A percentile compares a stretch with the other conserved stretches of the same genome.
phyloP scores from a whole-genome alignment of 345 rosid species.

The Gossypium arboreum region DNA sequence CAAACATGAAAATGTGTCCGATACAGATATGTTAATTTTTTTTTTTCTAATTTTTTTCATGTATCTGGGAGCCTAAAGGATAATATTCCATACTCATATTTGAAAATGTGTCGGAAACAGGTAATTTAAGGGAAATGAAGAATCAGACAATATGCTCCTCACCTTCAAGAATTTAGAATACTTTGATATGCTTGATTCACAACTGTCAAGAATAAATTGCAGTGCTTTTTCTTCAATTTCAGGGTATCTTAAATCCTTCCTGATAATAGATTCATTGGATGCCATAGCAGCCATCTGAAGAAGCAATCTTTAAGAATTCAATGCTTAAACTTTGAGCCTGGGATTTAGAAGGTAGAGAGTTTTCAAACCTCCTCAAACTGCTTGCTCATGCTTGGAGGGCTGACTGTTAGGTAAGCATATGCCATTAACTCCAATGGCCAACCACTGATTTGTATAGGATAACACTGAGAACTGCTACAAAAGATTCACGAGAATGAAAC shows the following conservation, averaged over 20 bases:
- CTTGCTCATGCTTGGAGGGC: not conserved
- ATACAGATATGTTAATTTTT: too few species aligned
- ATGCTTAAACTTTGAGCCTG: not conserved
- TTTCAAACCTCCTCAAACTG: not conserved
- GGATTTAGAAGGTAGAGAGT: not conserved
- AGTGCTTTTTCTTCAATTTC: not conserved
- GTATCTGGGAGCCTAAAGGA: too few species aligned
- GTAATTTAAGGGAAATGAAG: too few species aligned
- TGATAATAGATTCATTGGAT: not conserved
- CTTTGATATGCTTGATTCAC: not conserved
- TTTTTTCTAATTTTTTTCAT: too few species aligned
- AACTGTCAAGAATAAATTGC: not conserved
- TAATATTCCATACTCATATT: too few species aligned
- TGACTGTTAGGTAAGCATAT: not conserved
- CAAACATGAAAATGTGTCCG: too few species aligned
- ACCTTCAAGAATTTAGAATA: not conserved
- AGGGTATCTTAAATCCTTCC: not conserved
- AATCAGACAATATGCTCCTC: not conserved
- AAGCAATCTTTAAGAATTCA: not conserved
- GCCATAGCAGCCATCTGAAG: not conserved
- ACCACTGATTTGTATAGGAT: slow-evolving; percentile 30
- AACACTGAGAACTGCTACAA: slow-evolving; percentile 66
- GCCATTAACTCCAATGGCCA: not conserved
- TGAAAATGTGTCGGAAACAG: too few species aligned
- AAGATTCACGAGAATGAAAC: not conserved